Evolutionary conservation across 2,329 filamentous ascomycete genomes (phyloP), one percentile per base, ranked within the genome.

Genomic region (Ceratocystis alfenasii): DNA sequence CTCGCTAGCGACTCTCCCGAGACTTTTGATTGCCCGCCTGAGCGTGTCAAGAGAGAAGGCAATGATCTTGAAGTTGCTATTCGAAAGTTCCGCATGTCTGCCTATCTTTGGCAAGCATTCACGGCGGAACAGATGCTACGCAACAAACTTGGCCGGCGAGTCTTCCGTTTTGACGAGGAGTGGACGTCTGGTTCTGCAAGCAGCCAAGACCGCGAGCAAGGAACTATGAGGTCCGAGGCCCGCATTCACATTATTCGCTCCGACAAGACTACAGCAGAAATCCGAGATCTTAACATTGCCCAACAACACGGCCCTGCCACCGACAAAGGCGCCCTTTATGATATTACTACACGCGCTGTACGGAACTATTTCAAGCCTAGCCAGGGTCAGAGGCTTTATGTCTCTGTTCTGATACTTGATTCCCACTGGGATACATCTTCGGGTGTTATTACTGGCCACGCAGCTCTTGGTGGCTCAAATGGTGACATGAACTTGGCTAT

Each of bases 121-220:
- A 97, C 93, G 0, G 90, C 90, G 5, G 94, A 99, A 74, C 92
- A 97, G 74, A 97, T 97, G 93, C 88, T 85, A 74, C 86, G 90
- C 69, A 89, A 96, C 73, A 89, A 87, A 68, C 84, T 97, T 70
- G 91, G 92, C 8, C 83, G 93, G 67, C 85, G 93, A 66, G 87
- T 84, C 64, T 97, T 96, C 75, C 83, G 92, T 55, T 92, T 95
- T 69, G 94, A 97, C 71, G 94, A 99, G 75, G 89, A 96, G 73
- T 97, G 94, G 94, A 89, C 89, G 68, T 84, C 85, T 2, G 92
- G 92, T 6, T 89, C 89, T 1, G 80, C 90, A 67, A 93, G 89
- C 68, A 82, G 83, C 70, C 85, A 87, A 48, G 94, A 97, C 73
- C 80, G 81, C 68, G 83, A 86, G 65, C 79, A 78, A 30, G 86